phyloP scores from a whole-genome alignment of 805 yeast genomes.

The Wickerhamiella australiensis region DNA sequence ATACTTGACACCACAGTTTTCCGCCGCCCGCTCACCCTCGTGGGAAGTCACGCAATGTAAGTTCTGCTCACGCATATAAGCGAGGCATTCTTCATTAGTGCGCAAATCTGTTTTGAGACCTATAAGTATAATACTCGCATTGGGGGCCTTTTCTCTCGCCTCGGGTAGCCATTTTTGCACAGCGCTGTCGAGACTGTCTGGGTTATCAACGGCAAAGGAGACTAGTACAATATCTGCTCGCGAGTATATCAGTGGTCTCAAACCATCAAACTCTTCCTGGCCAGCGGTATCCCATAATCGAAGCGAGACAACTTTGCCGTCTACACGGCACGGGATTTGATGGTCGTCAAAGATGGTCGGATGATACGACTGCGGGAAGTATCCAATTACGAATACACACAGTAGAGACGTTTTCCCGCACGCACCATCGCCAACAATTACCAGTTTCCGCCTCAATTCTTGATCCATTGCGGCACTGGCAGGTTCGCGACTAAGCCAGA shows the following conservation, averaged over 20 bases:
- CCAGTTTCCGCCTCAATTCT: conserved; percentile 40
- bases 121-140: conserved; percentile 62
- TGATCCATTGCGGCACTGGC: background rate
- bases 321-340: conserved; percentile 87
- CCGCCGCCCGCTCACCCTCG: conserved; percentile 61
- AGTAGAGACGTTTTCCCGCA: conserved; percentile 85
- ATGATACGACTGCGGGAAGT: conserved; percentile 73
- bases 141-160: conserved; percentile 67
- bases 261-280: conserved; percentile 85
- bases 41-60: conserved; percentile 34
- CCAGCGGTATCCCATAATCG: conserved; percentile 97
- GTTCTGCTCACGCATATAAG: conserved; percentile 35
- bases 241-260: conserved; percentile 77
- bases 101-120: conserved; percentile 80
- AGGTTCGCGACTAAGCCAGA: no score
- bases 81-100: conserved; percentile 30
- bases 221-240: conserved; percentile 77
- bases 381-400: conserved; percentile 87
- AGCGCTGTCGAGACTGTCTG: conserved; percentile 1
- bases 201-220: conserved; percentile 48
- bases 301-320: conserved; percentile 78
- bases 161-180: conserved; percentile 79
- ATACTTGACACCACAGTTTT: conserved; percentile 69
- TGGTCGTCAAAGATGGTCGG: conserved; percentile 93
- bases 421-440: conserved; percentile 90